phyloP scores from a whole-genome alignment of 2,329 filamentous ascomycete species.

The Aspergillus aculeatinus region DNA sequence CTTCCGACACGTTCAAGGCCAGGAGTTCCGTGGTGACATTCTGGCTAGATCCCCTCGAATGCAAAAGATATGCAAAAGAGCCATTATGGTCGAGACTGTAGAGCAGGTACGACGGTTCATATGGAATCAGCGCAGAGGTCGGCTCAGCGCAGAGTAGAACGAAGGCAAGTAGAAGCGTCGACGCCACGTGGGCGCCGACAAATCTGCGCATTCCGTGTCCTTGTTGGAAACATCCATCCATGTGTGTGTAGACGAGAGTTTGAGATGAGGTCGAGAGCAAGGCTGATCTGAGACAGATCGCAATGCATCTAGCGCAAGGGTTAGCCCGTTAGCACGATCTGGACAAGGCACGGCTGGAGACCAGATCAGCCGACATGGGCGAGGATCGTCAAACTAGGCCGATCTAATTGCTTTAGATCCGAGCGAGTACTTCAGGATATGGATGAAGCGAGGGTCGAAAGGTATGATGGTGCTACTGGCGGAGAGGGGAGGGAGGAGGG shows the following conservation, averaged over 20 bases:
- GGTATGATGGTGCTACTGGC: background rate
- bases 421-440: background rate
- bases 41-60: slow-evolving; percentile 51
- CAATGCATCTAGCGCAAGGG: slow-evolving; percentile 18
- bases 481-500: background rate
- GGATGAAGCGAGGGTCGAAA: background rate
- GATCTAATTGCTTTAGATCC: background rate
- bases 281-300: slow-evolving; percentile 8
- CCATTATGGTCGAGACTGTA: slow-evolving; percentile 51
- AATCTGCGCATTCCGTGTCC: slow-evolving; percentile 14
- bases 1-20: slow-evolving; percentile 64
- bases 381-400: background rate
- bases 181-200: slow-evolving; percentile 14
- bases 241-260: slow-evolving; percentile 9
- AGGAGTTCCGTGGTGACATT: slow-evolving; percentile 56
- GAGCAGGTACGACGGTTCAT: slow-evolving; percentile 73
- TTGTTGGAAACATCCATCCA: slow-evolving; percentile 18
- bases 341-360: slow-evolving; percentile 11
- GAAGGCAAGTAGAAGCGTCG: slow-evolving; percentile 13
- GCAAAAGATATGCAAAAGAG: slow-evolving; percentile 69
- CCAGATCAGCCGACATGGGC: slow-evolving; percentile 13
- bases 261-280: slow-evolving; percentile 6
- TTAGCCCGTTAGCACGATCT: slow-evolving; percentile 12
- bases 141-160: slow-evolving; percentile 23
- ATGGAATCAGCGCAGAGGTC: slow-evolving; percentile 59